Conservation (phyloP, 352 stramenopile species). For the Lagenidium giganteum region DNA sequence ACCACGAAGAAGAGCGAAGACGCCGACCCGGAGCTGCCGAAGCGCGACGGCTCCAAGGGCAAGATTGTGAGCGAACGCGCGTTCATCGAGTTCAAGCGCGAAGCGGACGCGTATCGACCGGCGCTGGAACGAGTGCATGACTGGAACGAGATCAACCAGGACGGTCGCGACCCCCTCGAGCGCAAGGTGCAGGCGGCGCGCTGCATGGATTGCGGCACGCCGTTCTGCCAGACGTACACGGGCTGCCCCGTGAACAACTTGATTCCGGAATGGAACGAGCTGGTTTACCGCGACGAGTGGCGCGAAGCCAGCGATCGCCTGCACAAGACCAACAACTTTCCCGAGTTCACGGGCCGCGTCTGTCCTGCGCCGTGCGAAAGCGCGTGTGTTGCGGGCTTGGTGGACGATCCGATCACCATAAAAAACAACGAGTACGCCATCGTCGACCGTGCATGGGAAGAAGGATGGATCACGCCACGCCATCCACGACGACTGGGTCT, state of each 20-base stretch:
- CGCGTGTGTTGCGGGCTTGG: slow-evolving; percentile 93
- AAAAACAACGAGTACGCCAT: slow-evolving; percentile 99
- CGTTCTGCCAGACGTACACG: slow-evolving; percentile 98
- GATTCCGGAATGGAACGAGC: slow-evolving; percentile 98
- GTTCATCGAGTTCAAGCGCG: slow-evolving; percentile 80
- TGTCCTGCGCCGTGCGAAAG: slow-evolving; percentile 96
- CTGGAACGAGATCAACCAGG: slow-evolving; percentile 97
- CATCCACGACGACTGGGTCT: slow-evolving; percentile 93
- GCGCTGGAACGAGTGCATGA: slow-evolving; percentile 92
- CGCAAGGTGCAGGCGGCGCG: slow-evolving; percentile 93
- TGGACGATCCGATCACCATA: slow-evolving; percentile 97
- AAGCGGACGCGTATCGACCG: slow-evolving; percentile 92
- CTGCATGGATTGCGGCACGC: slow-evolving; percentile 99
- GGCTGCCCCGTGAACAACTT: slow-evolving; percentile 98
- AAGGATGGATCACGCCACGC: slow-evolving; percentile 94
- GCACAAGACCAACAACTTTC: slow-evolving; percentile 99
- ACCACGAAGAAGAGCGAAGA: slow-evolving; percentile 12
- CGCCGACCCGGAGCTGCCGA: slow-evolving; percentile 34
- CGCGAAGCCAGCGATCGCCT: slow-evolving; percentile 94
- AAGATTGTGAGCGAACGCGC: slow-evolving; percentile 66
- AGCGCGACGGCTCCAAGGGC: slow-evolving; percentile 65
- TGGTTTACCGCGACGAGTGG: slow-evolving; percentile 97
- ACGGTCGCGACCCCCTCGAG: slow-evolving; percentile 81
- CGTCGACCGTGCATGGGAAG: slow-evolving; percentile 94
- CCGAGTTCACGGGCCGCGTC: slow-evolving; percentile 97